phyloP scores from a whole-genome alignment of 208 protist genomes.

The Trypanosoma vivax region DNA sequence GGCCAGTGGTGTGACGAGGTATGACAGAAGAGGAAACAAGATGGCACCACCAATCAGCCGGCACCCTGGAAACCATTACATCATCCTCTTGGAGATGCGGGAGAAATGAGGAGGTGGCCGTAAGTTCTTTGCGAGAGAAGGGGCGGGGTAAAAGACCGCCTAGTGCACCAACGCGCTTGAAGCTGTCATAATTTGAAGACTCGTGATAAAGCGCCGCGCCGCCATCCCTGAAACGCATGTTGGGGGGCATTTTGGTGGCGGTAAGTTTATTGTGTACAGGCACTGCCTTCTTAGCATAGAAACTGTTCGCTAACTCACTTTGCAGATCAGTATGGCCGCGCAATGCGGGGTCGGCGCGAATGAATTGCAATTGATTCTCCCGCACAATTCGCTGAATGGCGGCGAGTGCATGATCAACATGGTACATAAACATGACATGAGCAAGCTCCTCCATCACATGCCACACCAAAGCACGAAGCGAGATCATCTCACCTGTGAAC shows the following conservation, averaged over 20 bases:
- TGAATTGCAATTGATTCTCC: conserved; percentile 69
- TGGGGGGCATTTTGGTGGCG: conserved; percentile 12
- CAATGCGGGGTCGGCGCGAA: conserved; percentile 35
- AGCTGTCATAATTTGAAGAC: conserved; percentile 69
- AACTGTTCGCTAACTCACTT: conserved; percentile 20
- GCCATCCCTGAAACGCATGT: conserved; percentile 21
- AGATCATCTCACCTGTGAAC: conserved; percentile 55
- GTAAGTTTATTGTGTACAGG: conserved; percentile 11
- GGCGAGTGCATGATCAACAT: conserved; percentile 53
- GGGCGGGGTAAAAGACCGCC: conserved; percentile 59
- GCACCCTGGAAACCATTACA: conserved; percentile 18
- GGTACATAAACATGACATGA: conserved; percentile 79
- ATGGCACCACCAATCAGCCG: conserved; percentile 5
- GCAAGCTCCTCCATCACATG: conserved; percentile 81
- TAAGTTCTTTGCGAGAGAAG: conserved; percentile 29
- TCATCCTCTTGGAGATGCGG: conserved; percentile 49
- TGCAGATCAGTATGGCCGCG: conserved; percentile 20
- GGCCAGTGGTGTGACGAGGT: too few species aligned
- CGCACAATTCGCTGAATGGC: conserved; percentile 62
- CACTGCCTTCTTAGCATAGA: conserved; percentile 21
- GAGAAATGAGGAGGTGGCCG: conserved; percentile 42
- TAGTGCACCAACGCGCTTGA: conserved; percentile 47
- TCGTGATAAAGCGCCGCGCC: conserved; percentile 38
- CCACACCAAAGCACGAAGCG: conserved; percentile 58
- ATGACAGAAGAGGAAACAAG: neutral